A percentile compares a stretch with the other conserved stretches of the same genome.
Evolutionary conservation across 257 asterid genomes (phyloP).

Genomic region (Salvia hispanica): DNA sequence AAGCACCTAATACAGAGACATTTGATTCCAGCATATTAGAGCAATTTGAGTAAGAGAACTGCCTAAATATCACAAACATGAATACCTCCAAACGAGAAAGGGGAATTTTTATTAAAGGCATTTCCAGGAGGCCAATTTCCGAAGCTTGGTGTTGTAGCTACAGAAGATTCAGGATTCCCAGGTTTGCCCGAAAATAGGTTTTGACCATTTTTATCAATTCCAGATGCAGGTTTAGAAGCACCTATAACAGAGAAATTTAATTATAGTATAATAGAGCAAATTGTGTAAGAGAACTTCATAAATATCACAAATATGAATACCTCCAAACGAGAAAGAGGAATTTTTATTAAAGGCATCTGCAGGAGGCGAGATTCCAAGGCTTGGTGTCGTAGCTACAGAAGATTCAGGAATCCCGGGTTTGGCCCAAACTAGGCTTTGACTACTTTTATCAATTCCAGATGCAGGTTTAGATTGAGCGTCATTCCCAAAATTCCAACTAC

Average conservation of each 20-base stretch:
- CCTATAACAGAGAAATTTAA: no score
- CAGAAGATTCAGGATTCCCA: constrained; percentile 39
- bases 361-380: constrained; percentile 48
- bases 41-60: not conserved
- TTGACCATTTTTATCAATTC: constrained; percentile 32
- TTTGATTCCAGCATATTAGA: not conserved
- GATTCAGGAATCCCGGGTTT: constrained; percentile 44
- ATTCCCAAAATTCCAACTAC: constrained; percentile 41
- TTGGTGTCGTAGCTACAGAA: constrained; percentile 40
- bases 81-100: constrained; percentile 61
- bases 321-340: constrained; percentile 54
- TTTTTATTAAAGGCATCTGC: constrained; percentile 43
- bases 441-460: constrained; percentile 35
- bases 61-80: constrained; percentile 14
- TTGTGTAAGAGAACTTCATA: not conserved
- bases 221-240: constrained; percentile 33
- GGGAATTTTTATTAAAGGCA: constrained; percentile 39
- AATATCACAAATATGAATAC: constrained; percentile 32
- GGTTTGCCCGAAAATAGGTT: constrained; percentile 40
- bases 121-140: constrained; percentile 50
- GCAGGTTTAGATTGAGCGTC: constrained; percentile 32
- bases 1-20: constrained; percentile 16
- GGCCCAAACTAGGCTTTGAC: constrained; percentile 33
- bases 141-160: constrained; percentile 42
- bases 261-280: no score